Base-by-base conservation (phyloP, 2,329 filamentous ascomycete species). In the Akanthomyces muscarius region DNA sequence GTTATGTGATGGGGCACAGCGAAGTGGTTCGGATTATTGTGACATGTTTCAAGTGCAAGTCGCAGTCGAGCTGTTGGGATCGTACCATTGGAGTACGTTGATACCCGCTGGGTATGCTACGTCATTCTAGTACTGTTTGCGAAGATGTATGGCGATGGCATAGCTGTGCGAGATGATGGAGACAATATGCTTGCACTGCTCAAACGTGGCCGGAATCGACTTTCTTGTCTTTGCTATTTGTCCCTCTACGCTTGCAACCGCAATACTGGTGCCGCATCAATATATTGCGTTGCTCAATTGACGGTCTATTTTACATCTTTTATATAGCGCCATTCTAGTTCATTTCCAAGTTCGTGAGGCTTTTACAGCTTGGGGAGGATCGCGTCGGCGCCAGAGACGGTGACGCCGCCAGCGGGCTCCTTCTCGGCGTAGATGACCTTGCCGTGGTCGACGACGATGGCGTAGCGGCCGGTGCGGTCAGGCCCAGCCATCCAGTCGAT, bases 351-450 rank as follows among this genome's bases (percentile, higher is more conserved):
- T 50, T 63, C 54, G 47, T 14, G 18, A 51, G 14, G 28, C 50
- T 41, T 64, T 76, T 77, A 86, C 68, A 86, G 75, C 74, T 83
- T 82, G 62, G 81, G 73, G 64, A 86, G 72, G 56, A 86, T 79
- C 63, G 77, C 81, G 65, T 85, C 80, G 62, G 82, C 83, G 58
- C 83, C 80, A 25, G 83, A 83, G 65, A 77, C 77, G 61, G 81
- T 79, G 69, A 74, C 76, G 57, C 76, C 77, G 59, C 72, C 72
- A 62, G 78, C 83, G 30, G 77, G 75, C 80, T 96, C 91, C 71
- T 85, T 88, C 77, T 89, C 90, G 65, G 90, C 89, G 76, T 96
- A 96, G 71, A 80, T 81, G 71, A 96, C 83, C 81, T 91, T 94
- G 76, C 91, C 91, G 75, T 96, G 82, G 78, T 93, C 91, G 69